Conservation (phyloP, 2,329 filamentous ascomycete genomes). For the Nemania sp. region DNA sequence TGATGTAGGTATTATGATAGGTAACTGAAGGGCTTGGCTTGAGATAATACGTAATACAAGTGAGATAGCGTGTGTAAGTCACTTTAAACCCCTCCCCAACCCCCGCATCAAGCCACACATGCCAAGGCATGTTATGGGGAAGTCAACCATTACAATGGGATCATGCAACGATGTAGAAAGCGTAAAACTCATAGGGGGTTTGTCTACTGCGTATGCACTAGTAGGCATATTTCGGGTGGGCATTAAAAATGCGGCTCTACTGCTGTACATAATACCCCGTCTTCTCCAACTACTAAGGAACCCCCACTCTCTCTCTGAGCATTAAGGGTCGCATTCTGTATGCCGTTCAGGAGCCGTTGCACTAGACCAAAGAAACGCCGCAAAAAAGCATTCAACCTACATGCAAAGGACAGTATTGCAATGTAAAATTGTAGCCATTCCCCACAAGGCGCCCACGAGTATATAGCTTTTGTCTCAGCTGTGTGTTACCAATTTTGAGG, state of each 20-base stretch:
- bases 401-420: no score
- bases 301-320: slow-evolving; percentile 1
- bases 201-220: no score
- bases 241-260: not conserved
- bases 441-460: not conserved
- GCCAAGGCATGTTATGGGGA: slow-evolving; percentile 2
- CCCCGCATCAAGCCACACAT: slow-evolving; percentile 22
- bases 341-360: not conserved
- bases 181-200: not conserved
- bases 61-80: not conserved
- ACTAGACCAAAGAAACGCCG: not conserved
- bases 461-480: not conserved
- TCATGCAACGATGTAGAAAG: slow-evolving; percentile 1
- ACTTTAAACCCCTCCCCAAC: not conserved
- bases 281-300: not conserved
- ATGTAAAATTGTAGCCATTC: not conserved
- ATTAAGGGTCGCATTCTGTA: not conserved
- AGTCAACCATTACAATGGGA: not conserved
- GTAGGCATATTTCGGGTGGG: no score
- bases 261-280: not conserved
- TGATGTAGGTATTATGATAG: slow-evolving; percentile 1
- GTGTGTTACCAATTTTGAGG: not conserved
- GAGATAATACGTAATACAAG: not conserved
- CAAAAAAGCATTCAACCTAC: not conserved
- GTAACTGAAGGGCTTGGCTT: not conserved